Base-by-base conservation (phyloP, 1,284 basidiomycete genomes). In the Salmacisia buchloeana region DNA sequence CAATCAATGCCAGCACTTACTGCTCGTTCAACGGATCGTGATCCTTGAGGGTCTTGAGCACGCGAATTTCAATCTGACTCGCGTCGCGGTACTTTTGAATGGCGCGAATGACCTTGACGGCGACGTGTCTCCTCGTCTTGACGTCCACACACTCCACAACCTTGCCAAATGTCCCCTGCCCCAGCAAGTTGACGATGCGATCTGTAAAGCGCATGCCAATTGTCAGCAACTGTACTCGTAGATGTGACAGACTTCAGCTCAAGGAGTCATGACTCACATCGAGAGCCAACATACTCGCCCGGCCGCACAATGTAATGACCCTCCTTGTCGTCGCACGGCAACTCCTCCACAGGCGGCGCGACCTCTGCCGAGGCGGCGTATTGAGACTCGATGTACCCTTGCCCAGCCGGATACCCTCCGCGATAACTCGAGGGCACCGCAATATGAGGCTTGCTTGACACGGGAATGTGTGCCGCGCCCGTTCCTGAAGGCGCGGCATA, bases 131-230 rank as follows among this genome's bases (percentile, higher is more conserved):
- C 33, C 80, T 71, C 49, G 69, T 49, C 54, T 88, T 85, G 38
- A 86, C 86, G 82, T 97, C 92, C 74, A 89, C 82, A 38, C 93
- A 93, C 80, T 97, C 92, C 61, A 98, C 94, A 31, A 99, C 96
- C 81, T 98, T 99, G 71, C 96, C 96, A 77, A 98, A 99, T 6
- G 96, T 99, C 5, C 96, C 96, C 82, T 98, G 96, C 18, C 96
- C 96, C 2, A 99, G 84, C 41, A 94, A 83, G 61, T 88, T 85
- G 60, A 94, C 86, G 62, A 94, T 97, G 66, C 90, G 74, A 65
- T 76, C 54, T 63, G 58, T 12, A 13, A 39, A 33, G 36, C 10
- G 36, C 3, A 54, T 29, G 15, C 5, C 18, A 6, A 54, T 7
- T 27, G 57, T 58, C 57, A 58, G 57, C 25, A 38, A 6, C 9